phyloP scores from a whole-genome alignment of 31 red algal genomes.

The Porphyra umbilicalis region DNA sequence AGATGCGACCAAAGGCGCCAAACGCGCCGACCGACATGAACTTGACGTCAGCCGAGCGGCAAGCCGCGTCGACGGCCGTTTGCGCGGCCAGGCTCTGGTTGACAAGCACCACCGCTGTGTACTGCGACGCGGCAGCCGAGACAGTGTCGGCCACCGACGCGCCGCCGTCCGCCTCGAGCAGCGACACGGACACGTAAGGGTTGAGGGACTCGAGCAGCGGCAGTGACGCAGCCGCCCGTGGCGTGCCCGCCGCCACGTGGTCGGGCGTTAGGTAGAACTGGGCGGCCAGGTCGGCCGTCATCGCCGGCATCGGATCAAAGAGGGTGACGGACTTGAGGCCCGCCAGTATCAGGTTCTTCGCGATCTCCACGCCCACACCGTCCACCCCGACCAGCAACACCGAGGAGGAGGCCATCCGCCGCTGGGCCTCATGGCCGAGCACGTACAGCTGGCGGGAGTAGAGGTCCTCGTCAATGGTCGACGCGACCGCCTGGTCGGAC shows the following conservation, averaged over 20 bases:
- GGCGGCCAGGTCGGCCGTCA: constrained; percentile 49
- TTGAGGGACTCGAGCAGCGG: constrained; percentile 52
- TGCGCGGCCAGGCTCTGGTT: constrained; percentile 50
- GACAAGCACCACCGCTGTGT: constrained; percentile 74
- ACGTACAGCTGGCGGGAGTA: constrained; percentile 99
- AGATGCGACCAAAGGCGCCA: constrained; percentile 87
- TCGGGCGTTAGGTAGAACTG: constrained; percentile 66
- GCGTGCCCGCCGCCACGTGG: constrained; percentile 20
- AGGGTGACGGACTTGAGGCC: constrained; percentile 80
- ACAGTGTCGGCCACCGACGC: constrained; percentile 29
- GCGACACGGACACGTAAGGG: constrained; percentile 67
- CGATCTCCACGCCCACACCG: constrained; percentile 89
- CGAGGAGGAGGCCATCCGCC: constrained; percentile 70
- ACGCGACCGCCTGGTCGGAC: background rate
- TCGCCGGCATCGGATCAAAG: constrained; percentile 55
- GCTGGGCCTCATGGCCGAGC: constrained; percentile 93
- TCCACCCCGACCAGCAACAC: constrained; percentile 78
- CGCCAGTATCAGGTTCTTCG: constrained; percentile 95
- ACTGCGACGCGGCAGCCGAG: constrained; percentile 7
- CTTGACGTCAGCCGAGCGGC: constrained; percentile 52
- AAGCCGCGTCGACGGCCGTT: constrained; percentile 44
- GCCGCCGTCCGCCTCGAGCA: constrained; percentile 11
- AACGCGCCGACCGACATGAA: constrained; percentile 59
- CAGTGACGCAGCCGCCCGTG: constrained; percentile 31
- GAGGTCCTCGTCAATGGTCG: constrained; percentile 84